Evolutionary conservation across 1,284 basidiomycete species (phyloP), one percentile per base, ranked within the genome.

Genomic region (Takashimella koratensis): DNA sequence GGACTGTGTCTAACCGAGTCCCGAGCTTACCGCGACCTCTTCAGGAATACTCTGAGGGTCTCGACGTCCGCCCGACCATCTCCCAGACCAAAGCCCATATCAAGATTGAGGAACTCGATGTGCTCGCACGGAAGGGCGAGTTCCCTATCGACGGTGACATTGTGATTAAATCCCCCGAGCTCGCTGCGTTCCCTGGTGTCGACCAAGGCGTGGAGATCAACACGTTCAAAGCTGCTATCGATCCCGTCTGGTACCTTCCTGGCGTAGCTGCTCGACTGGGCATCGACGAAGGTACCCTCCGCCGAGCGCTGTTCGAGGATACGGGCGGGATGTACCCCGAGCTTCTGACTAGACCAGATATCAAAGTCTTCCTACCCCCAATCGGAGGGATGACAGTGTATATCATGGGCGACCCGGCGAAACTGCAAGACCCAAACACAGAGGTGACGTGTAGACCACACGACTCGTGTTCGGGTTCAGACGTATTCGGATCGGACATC

Each of bases 291-390:
- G 83, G 80, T 10, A 77, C 90, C 1, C 82, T 98, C 8, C 85
- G 94, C 27, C 82, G 94, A 20, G 88, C 90, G 0, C 79, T 98
- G 26, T 98, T 97, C 64, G 60, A 59, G 71, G 93, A 97, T 56
- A 79, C 78, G 0, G 92, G 92, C 64, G 93, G 92, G 67, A 94
- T 94, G 87, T 95, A 96, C 74, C 93, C 93, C 2, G 94, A 98
- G 66, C 83, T 98, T 45, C 86, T 98, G 64, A 97, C 94, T 10
- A 85, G 94, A 13, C 92, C 90, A 1, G 92, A 96, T 70, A 87
- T 98, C 78, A 94, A 95, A 73, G 82, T 93, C 22, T 97, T 97
- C 81, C 81, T 97, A 0, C 94, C 95, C 0, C 95, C 94, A 0
- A 97, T 98, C 59, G 92, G 92, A 2, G 86, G 86, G 39, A 73